These are phyloP conservation scores for Komagataella pseudopastoris DNA, from an alignment of 805 yeast genomes.

Conservation along the genomic window DNA sequence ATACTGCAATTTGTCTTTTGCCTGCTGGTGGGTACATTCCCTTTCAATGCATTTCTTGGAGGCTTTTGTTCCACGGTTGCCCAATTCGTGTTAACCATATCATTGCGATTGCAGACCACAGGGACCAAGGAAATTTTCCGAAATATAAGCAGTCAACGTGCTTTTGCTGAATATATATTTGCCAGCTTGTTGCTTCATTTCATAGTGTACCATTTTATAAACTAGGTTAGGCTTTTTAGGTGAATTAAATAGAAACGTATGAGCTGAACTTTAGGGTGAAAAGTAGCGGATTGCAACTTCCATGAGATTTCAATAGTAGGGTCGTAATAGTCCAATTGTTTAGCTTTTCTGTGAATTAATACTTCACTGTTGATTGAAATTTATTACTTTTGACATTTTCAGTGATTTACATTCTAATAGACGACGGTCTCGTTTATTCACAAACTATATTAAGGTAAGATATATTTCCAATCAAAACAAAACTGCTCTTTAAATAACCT, in stretches of 20 bases:
- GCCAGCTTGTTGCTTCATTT: constrained; percentile 87
- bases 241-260: neutral
- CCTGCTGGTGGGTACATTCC: constrained; percentile 72
- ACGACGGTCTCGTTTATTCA: too few species aligned
- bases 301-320: neutral
- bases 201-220: constrained; percentile 80
- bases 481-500: too few species aligned
- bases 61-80: constrained; percentile 91
- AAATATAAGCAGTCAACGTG: constrained; percentile 26
- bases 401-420: too few species aligned
- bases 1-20: constrained; percentile 69
- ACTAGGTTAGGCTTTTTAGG: constrained; percentile 21
- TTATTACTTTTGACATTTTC: too few species aligned
- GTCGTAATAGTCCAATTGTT: too few species aligned
- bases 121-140: constrained; percentile 13
- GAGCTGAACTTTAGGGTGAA: neutral
- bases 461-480: too few species aligned
- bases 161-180: constrained; percentile 79
- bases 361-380: too few species aligned
- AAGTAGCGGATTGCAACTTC: too few species aligned
- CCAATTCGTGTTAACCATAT: constrained; percentile 81
- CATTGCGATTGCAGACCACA: constrained; percentile 61
- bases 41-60: constrained; percentile 92
- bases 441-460: too few species aligned
- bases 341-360: too few species aligned